Conservation (phyloP, 2,329 filamentous ascomycete species). For the Colletotrichum somersetense region DNA sequence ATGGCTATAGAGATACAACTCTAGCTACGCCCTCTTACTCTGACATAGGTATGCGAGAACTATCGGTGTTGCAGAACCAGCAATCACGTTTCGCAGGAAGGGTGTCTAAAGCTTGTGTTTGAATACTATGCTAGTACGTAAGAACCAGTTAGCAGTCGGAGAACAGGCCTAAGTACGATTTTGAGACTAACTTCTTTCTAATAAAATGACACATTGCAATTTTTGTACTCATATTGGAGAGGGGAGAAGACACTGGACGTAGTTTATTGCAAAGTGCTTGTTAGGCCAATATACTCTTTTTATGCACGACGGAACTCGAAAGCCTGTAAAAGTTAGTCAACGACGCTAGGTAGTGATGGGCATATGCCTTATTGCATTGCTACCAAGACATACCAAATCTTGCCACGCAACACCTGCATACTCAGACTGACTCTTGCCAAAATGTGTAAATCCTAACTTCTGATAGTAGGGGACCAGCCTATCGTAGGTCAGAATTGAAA, state of each 20-base stretch:
- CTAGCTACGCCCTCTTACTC: background rate
- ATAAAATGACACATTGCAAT: too few species aligned
- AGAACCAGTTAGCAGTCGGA: too few species aligned
- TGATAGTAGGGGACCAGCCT: conserved; percentile 49
- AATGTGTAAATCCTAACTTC: conserved; percentile 48
- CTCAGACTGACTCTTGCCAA: conserved; percentile 48
- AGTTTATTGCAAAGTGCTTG: background rate
- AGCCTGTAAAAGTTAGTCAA: background rate
- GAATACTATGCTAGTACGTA: too few species aligned
- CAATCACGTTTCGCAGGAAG: too few species aligned
- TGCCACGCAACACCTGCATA: conserved; percentile 50
- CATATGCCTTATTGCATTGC: background rate
- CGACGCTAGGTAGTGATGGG: background rate
- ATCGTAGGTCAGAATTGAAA: conserved; percentile 50
- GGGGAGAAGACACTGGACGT: background rate
- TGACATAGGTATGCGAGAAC: too few species aligned
- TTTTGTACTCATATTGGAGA: too few species aligned
- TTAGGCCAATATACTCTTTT: background rate
- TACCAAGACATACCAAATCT: conserved; percentile 45
- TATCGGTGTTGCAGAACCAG: too few species aligned
- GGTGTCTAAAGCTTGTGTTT: too few species aligned
- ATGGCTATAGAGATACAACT: background rate
- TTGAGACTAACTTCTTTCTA: too few species aligned
- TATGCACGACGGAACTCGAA: conserved; percentile 3
- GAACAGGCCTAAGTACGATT: too few species aligned